Percentiles rank a stretch among this genome's conserved stretches.
phyloP scores from a whole-genome alignment of 805 yeast species.

The Nakazawaea peltata region DNA sequence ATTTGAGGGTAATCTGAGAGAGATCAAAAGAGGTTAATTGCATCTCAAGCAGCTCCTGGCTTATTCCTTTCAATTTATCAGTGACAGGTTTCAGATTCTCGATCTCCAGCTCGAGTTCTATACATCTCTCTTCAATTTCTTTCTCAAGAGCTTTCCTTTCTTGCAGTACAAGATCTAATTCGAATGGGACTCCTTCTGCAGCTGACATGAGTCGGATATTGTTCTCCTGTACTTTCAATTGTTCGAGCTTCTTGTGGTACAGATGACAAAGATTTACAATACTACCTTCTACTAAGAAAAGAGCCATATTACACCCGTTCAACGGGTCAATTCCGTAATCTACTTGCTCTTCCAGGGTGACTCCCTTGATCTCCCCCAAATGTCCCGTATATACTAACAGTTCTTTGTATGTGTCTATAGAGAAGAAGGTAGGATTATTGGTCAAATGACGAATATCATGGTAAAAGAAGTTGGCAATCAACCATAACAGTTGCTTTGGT shows the following conservation, averaged over 20 bases:
- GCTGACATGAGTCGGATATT: not conserved
- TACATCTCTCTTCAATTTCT: slow-evolving; percentile 9
- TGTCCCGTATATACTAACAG: slow-evolving; percentile 22
- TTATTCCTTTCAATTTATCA: slow-evolving; percentile 1
- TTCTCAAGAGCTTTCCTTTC: not conserved
- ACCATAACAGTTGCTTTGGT: slow-evolving; percentile 30
- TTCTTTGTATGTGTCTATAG: slow-evolving; percentile 25
- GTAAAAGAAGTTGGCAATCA: slow-evolving; percentile 31
- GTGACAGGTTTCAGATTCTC: slow-evolving; percentile 17
- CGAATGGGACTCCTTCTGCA: not conserved
- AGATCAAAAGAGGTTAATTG: slow-evolving; percentile 31
- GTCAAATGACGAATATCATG: slow-evolving; percentile 33
- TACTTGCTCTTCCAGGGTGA: slow-evolving; percentile 1
- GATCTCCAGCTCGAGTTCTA: slow-evolving; percentile 17
- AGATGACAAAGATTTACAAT: slow-evolving; percentile 26
- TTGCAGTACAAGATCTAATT: not conserved
- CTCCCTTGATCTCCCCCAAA: slow-evolving; percentile 13
- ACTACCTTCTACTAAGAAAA: slow-evolving; percentile 32
- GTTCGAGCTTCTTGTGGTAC: slow-evolving; percentile 20
- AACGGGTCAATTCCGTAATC: slow-evolving; percentile 36
- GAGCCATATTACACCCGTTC: slow-evolving; percentile 32
- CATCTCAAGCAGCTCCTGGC: slow-evolving; percentile 16
- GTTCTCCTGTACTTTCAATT: not conserved
- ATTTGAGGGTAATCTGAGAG: slow-evolving; percentile 18
- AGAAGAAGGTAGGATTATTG: slow-evolving; percentile 27